A percentile compares a stretch with the other conserved stretches of the same genome.
Conservation (phyloP, 495 filamentous ascomycete species). For the Elasticomyces elasticus region DNA sequence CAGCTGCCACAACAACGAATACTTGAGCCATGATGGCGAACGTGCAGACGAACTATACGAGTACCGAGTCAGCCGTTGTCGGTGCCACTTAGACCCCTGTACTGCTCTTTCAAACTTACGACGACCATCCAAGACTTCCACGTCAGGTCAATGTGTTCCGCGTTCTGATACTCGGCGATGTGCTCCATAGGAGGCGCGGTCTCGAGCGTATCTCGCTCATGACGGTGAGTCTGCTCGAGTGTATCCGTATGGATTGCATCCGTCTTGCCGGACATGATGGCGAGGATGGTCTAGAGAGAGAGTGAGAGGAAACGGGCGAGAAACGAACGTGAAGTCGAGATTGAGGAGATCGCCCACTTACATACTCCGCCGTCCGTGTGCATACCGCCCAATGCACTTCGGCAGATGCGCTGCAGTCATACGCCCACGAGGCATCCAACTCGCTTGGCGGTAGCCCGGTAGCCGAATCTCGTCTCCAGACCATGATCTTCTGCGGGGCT, state of each 20-base stretch:
- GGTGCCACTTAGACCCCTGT: neutral
- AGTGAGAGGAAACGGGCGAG: too few species aligned
- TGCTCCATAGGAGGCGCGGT: conserved; percentile 9
- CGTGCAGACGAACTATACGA: conserved; percentile 22
- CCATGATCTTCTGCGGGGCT: too few species aligned
- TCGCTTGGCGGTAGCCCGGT: too few species aligned
- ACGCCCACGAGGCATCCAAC: too few species aligned
- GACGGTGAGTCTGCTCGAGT: neutral
- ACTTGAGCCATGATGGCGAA: conserved; percentile 36
- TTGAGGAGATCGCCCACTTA: too few species aligned
- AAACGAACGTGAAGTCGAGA: too few species aligned
- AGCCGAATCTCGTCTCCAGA: too few species aligned
- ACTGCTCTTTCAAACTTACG: neutral
- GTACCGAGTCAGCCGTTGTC: neutral
- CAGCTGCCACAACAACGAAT: conserved; percentile 47
- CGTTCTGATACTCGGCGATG: conserved; percentile 10
- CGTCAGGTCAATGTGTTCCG: conserved; percentile 24
- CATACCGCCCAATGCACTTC: too few species aligned
- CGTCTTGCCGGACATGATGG: neutral
- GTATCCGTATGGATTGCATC: neutral
- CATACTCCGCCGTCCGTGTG: too few species aligned
- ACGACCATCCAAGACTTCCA: conserved; percentile 30
- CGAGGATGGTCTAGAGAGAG: too few species aligned
- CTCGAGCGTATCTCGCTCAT: neutral
- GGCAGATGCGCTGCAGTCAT: too few species aligned